Evolutionary conservation across 495 filamentous ascomycete genomes (phyloP), one percentile per base, ranked within the genome.

Genomic region (Margaritispora aquatica): DNA sequence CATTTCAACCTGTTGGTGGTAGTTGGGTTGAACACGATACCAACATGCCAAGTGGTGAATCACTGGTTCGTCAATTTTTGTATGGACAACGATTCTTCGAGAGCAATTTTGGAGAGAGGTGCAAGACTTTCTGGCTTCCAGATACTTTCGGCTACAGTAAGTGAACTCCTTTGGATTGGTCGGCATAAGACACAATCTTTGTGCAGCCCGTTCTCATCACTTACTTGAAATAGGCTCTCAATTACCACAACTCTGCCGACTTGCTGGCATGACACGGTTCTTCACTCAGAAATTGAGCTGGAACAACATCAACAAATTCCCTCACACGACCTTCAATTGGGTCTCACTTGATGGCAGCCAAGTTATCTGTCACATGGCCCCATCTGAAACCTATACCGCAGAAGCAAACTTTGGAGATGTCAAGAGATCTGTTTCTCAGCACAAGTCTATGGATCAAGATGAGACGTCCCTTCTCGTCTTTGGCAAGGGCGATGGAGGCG

Each of bases 21-120:
- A 96, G 92, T 71, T 98, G 94, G 94, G 94, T 98, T 19, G 94
- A 98, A 66, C 94, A 98, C 68, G 94, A 98, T 67, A 98, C 94
- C 38, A 98, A 98, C 71, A 78, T 98, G 78, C 94, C 94, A 0
- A 90, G 90, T 62, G 94, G 94, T 36, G 94, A 98, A 72, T 96
- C 93, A 4, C 79, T 98, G 22, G 85, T 93, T 52, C 84, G 94
- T n/a, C 94, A 98, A 67, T 98, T 98, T 66, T 68, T 97, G 27
- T 96, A 95, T 61, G 91, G 92, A 26, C 94, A 98, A 69, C 82
- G 94, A 27, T 95, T 92, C 73, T 98, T 95, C 64, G 88, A 98
- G 69, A 91, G 89, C 69, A 84, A 88, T 60, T 98, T 98, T 71
- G 94, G 94, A 24, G 83, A 90, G 66, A 84, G 94, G 58, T 89